Evolutionary conservation across 2,329 filamentous ascomycete genomes (phyloP).

Genomic region (Clonostachys rosea): DNA sequence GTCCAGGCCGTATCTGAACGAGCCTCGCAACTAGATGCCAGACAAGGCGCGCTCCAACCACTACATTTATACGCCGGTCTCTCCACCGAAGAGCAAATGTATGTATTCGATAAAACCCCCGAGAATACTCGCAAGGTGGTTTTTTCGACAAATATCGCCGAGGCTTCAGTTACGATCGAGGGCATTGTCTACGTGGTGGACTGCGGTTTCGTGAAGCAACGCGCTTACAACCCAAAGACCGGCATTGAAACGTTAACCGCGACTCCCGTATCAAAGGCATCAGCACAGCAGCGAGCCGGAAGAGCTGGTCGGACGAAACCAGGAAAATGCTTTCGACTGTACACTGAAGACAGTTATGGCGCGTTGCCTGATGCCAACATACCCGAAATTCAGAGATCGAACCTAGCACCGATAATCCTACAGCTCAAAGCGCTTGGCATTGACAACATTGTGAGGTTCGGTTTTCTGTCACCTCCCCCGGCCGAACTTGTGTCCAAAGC

Average conservation of each 20-base stretch:
- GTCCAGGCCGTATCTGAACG: slow-evolving; percentile 77
- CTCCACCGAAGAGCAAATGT: slow-evolving; percentile 88
- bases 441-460: slow-evolving; percentile 88
- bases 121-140: slow-evolving; percentile 87
- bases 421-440: slow-evolving; percentile 94
- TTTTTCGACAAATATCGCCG: slow-evolving; percentile 91
- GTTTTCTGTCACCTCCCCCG: slow-evolving; percentile 82
- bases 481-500: slow-evolving; percentile 80
- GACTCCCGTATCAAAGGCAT: slow-evolving; percentile 81
- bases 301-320: slow-evolving; percentile 84
- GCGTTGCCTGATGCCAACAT: slow-evolving; percentile 66
- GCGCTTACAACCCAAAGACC: slow-evolving; percentile 77
- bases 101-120: slow-evolving; percentile 81
- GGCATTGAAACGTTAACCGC: slow-evolving; percentile 85
- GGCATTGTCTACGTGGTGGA: slow-evolving; percentile 91
- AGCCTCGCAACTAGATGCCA: slow-evolving; percentile 48
- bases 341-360: slow-evolving; percentile 71
- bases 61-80: slow-evolving; percentile 87
- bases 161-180: slow-evolving; percentile 92
- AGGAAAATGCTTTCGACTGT: slow-evolving; percentile 92
- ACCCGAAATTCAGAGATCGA: slow-evolving; percentile 89
- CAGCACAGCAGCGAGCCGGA: slow-evolving; percentile 86
- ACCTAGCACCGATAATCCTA: slow-evolving; percentile 81
- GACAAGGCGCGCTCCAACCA: slow-evolving; percentile 18
- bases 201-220: slow-evolving; percentile 84